These are phyloP conservation scores for Coffea canephora DNA, from an alignment of 257 asterid genomes.

Conservation along the genomic window DNA sequence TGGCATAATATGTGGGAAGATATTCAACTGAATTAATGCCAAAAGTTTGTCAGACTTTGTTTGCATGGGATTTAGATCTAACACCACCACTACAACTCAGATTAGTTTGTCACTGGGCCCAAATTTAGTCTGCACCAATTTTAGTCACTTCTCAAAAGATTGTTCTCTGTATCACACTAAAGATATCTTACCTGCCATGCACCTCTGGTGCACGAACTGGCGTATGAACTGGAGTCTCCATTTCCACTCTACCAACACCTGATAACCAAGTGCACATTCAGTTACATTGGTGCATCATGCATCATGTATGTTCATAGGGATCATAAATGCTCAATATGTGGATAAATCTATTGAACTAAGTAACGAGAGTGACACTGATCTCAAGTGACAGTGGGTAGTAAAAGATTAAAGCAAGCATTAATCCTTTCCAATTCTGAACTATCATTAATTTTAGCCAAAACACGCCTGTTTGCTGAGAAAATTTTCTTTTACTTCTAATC, in stretches of 20 bases:
- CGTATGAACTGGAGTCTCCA: conserved; percentile 70
- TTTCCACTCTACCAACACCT: conserved; percentile 81
- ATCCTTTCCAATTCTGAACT: neutral
- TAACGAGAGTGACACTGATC: neutral
- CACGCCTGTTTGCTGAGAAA: neutral
- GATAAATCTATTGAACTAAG: neutral
- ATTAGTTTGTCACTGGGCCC: neutral
- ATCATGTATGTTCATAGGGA: neutral
- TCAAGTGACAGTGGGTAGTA: neutral
- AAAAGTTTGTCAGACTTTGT: neutral
- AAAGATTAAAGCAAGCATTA: neutral
- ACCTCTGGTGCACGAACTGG: conserved; percentile 72
- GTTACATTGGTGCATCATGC: neutral
- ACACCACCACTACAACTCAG: neutral
- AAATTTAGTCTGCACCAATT: neutral
- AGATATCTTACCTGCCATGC: conserved; percentile 47
- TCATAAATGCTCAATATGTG: neutral
- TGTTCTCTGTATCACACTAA: conserved; percentile 1
- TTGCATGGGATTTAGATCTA: neutral
- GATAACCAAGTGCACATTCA: conserved; percentile 24
- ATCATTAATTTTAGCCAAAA: neutral
- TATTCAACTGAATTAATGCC: neutral
- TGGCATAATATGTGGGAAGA: neutral
- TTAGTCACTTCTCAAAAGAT: conserved; percentile 8
- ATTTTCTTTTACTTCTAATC: neutral